A percentile compares a stretch with the other conserved stretches of the same genome.
phyloP scores from a whole-genome alignment of 73 alveolate species.

The Paramecium octaurelia region DNA sequence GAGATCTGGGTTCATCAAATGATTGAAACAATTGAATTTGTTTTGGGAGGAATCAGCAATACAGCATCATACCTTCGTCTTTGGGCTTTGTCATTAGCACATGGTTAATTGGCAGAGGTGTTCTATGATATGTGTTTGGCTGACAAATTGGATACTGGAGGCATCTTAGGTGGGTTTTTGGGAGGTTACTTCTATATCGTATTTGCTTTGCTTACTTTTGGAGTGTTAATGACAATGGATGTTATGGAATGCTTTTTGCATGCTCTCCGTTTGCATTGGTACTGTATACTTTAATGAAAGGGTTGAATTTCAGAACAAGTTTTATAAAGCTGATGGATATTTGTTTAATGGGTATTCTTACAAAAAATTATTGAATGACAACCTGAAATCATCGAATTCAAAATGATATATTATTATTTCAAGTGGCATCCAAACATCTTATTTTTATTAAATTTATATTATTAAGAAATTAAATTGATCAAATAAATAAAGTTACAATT shows the following conservation, averaged over 20 bases:
- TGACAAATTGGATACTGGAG: neutral
- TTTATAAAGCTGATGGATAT: constrained; percentile 94
- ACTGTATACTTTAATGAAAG: neutral
- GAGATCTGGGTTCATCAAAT: constrained; percentile 81
- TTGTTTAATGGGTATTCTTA: constrained; percentile 71
- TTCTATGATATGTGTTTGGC: constrained; percentile 66
- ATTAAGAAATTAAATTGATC: neutral
- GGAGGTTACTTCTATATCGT: constrained; percentile 58
- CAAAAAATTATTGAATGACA: neutral
- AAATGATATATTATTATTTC: neutral
- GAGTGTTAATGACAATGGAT: constrained; percentile 94
- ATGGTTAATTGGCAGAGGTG: constrained; percentile 86
- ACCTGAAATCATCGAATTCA: neutral
- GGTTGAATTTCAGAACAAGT: constrained; percentile 95
- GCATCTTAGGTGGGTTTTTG: neutral
- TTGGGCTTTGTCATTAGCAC: constrained; percentile 94
- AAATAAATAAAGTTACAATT: too few species aligned
- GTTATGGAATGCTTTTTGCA: constrained; percentile 94
- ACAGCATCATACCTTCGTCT: constrained; percentile 94
- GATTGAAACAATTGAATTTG: constrained; percentile 90
- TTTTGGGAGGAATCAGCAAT: constrained; percentile 85
- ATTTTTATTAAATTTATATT: neutral
- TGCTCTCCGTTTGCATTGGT: constrained; percentile 94
- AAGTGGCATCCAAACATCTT: neutral
- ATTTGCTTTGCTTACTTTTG: constrained; percentile 75